phyloP scores from a whole-genome alignment of 768 basidiomycete genomes.

The Hericium erinaceus region DNA sequence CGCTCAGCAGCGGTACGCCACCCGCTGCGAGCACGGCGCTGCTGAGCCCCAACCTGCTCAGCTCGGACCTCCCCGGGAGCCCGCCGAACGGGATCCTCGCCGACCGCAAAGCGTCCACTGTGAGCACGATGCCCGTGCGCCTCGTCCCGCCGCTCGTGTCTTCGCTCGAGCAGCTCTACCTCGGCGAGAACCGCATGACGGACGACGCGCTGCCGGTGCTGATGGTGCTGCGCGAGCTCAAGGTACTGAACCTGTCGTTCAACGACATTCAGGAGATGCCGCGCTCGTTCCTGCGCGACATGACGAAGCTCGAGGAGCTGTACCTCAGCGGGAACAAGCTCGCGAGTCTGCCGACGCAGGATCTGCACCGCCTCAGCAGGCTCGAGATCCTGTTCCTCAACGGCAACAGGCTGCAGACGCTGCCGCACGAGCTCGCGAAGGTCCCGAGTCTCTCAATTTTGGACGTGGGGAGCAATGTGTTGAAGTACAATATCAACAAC shows the following conservation, averaged over 20 bases:
- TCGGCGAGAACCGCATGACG: slow-evolving; percentile 83
- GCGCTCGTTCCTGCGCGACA: slow-evolving; percentile 59
- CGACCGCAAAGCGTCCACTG: slow-evolving; percentile 37
- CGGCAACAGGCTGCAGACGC: slow-evolving; percentile 85
- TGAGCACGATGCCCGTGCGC: slow-evolving; percentile 20
- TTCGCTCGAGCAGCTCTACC: slow-evolving; percentile 69
- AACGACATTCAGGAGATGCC: slow-evolving; percentile 92
- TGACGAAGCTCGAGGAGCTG: slow-evolving; percentile 68
- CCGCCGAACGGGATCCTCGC: slow-evolving; percentile 11
- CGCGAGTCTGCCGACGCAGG: slow-evolving; percentile 82
- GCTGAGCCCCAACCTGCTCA: neutral
- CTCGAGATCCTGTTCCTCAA: slow-evolving; percentile 80
- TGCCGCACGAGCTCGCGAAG: slow-evolving; percentile 86
- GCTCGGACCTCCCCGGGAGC: slow-evolving; percentile 5
- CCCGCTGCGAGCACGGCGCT: neutral
- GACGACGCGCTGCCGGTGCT: slow-evolving; percentile 73
- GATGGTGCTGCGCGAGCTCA: slow-evolving; percentile 66
- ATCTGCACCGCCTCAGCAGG: slow-evolving; percentile 60
- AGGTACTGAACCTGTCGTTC: slow-evolving; percentile 85
- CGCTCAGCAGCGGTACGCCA: neutral
- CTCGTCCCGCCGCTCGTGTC: slow-evolving; percentile 51
- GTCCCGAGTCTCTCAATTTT: slow-evolving; percentile 69
- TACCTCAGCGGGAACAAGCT: slow-evolving; percentile 96
- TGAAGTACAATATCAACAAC: slow-evolving; percentile 97
- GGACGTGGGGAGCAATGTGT: slow-evolving; percentile 87